A percentile compares a stretch with the other conserved stretches of the same genome.
phyloP scores from a whole-genome alignment of 2,329 filamentous ascomycete genomes.

The Sporothrix brasiliensis region DNA sequence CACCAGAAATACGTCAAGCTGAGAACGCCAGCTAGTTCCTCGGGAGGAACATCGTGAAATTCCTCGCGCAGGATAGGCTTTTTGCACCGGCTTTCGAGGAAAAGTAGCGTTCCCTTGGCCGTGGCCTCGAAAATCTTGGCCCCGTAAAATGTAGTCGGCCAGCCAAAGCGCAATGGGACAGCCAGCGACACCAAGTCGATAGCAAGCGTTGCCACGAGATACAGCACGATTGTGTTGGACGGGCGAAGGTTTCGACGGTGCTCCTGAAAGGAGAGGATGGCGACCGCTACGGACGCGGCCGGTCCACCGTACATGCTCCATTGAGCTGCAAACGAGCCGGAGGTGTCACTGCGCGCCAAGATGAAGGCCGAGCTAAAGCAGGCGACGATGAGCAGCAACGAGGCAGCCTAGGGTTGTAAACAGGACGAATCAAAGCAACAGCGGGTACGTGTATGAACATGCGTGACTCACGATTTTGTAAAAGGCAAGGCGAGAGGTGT shows the following conservation, averaged over 20 bases:
- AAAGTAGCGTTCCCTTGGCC: neutral
- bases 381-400: neutral
- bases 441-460: neutral
- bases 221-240: conserved; percentile 22
- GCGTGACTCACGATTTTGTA: conserved; percentile 26
- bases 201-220: conserved; percentile 16
- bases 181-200: conserved; percentile 26
- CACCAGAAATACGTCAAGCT: conserved; percentile 42
- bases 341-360: neutral
- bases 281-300: conserved; percentile 4
- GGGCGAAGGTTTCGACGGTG: conserved; percentile 26
- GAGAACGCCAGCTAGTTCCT: conserved; percentile 40
- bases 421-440: neutral
- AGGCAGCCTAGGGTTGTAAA: neutral
- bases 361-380: neutral
- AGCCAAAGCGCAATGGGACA: conserved; percentile 32
- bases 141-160: conserved; percentile 40
- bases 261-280: conserved; percentile 30
- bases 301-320: neutral
- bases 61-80: conserved; percentile 29
- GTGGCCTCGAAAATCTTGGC: conserved; percentile 7
- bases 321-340: neutral
- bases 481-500: neutral
- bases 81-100: conserved; percentile 37
- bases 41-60: conserved; percentile 36